Conservation (phyloP, 2,329 filamentous ascomycete genomes). For the Calycina herbarum region DNA sequence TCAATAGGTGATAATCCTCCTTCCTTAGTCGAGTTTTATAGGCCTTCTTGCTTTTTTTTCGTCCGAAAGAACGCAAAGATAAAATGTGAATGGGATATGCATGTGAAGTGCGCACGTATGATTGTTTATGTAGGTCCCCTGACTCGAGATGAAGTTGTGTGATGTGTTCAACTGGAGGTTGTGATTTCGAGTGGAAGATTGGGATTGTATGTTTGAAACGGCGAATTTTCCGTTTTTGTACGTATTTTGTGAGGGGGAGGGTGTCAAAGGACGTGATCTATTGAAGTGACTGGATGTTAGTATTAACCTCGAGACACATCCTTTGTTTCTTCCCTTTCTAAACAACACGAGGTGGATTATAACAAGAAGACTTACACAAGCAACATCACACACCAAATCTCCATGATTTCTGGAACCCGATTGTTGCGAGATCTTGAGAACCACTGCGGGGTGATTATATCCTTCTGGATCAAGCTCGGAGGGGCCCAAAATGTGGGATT, state of each 20-base stretch:
- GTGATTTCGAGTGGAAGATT: slow-evolving; percentile 16
- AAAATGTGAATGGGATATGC: slow-evolving; percentile 17
- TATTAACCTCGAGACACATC: too few species aligned
- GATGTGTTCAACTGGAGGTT: background rate
- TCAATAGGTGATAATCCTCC: slow-evolving; percentile 18
- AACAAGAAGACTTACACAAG: slow-evolving; percentile 15
- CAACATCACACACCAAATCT: slow-evolving; percentile 26
- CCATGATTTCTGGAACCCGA: slow-evolving; percentile 17
- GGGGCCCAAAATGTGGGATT: background rate
- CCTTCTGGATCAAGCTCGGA: slow-evolving; percentile 20
- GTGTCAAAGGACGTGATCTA: slow-evolving; percentile 24
- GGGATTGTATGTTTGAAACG: slow-evolving; percentile 17
- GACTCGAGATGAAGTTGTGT: slow-evolving; percentile 21
- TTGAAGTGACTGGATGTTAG: background rate
- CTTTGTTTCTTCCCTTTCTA: background rate
- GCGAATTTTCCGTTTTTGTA: background rate
- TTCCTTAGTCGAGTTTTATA: slow-evolving; percentile 17
- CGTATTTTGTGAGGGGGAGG: slow-evolving; percentile 17
- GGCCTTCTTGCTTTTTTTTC: slow-evolving; percentile 8
- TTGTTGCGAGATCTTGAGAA: slow-evolving; percentile 21
- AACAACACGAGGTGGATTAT: background rate
- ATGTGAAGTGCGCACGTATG: slow-evolving; percentile 23
- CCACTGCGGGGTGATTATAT: slow-evolving; percentile 23
- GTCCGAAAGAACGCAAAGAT: slow-evolving; percentile 11
- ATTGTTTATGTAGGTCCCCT: slow-evolving; percentile 23